These are phyloP conservation scores for Ophiosphaerella korrae DNA, from an alignment of 2,329 filamentous ascomycete species.

Conservation along the genomic window DNA sequence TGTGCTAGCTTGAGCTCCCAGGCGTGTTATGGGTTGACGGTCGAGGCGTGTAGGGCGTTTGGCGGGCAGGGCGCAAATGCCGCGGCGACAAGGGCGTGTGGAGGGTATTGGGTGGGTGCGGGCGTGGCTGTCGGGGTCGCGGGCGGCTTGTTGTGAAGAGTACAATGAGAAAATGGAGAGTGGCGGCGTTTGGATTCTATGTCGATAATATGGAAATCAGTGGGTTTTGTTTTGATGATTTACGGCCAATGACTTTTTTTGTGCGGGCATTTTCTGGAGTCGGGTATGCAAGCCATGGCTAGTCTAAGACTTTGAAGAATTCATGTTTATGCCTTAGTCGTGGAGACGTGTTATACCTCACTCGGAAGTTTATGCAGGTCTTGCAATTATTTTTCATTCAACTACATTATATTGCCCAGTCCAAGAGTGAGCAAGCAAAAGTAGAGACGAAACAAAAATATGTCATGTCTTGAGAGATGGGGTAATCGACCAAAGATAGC, in stretches of 20 bases:
- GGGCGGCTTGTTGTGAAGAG: slow-evolving; percentile 40
- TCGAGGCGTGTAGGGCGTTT: slow-evolving; percentile 53
- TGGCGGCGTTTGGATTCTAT: slow-evolving; percentile 16
- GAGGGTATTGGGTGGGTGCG: slow-evolving; percentile 25
- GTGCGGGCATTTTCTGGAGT: too few relatives aligned
- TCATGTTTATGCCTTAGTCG: too few relatives aligned
- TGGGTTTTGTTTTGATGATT: neutral
- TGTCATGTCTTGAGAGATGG: neutral
- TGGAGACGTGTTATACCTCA: too few relatives aligned
- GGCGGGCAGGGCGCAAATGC: slow-evolving; percentile 42
- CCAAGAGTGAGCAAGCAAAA: neutral
- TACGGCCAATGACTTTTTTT: too few relatives aligned
- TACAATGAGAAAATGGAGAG: neutral
- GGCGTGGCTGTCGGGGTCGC: slow-evolving; percentile 50
- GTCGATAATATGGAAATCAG: slow-evolving; percentile 25
- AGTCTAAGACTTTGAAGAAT: neutral
- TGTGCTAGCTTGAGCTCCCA: slow-evolving; percentile 47
- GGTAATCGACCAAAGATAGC: neutral
- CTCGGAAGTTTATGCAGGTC: too few relatives aligned
- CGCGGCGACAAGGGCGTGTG: slow-evolving; percentile 19
- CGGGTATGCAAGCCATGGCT: too few relatives aligned
- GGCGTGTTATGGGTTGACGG: slow-evolving; percentile 56
- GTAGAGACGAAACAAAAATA: neutral
- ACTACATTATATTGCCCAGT: neutral
- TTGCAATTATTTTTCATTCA: too few relatives aligned